Evolutionary conservation across 805 yeast species (phyloP).

Genomic region (Candida hispaniensis): DNA sequence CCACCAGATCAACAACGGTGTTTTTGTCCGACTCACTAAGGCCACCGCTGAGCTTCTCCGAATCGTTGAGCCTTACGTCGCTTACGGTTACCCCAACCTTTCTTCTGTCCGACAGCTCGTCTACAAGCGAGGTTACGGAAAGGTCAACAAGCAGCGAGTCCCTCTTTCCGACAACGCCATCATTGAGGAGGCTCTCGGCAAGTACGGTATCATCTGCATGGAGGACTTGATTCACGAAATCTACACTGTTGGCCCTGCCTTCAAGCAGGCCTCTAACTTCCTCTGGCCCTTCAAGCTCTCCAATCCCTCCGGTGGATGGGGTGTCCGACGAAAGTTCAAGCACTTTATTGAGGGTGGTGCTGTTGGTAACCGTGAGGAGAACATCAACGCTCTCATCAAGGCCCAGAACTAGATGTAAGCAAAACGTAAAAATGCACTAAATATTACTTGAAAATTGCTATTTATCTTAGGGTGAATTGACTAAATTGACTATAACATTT

Average conservation of each 20-base stretch:
- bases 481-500: no score
- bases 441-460: no score
- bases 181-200: conserved; percentile 60
- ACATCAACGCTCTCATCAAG: conserved; percentile 64
- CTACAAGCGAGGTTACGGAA: conserved; percentile 81
- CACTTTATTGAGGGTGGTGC: conserved; percentile 81
- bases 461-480: no score
- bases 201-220: conserved; percentile 62
- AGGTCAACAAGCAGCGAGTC: conserved; percentile 68
- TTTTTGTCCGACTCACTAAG: conserved; percentile 67
- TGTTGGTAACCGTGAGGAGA: conserved; percentile 72
- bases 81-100: conserved; percentile 72
- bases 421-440: no score
- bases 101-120: conserved; percentile 62
- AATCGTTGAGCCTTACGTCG: conserved; percentile 72
- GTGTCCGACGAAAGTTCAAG: conserved; percentile 68
- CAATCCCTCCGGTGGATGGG: conserved; percentile 77
- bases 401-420: conserved; percentile 69
- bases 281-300: conserved; percentile 79
- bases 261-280: conserved; percentile 79
- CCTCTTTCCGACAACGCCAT: conserved; percentile 60
- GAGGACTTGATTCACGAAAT: conserved; percentile 77
- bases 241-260: conserved; percentile 74
- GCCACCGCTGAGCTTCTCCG: conserved; percentile 67
- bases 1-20: conserved; percentile 72